Base-by-base conservation (phyloP, 768 basidiomycete species). In the Suillus subalutaceus region DNA sequence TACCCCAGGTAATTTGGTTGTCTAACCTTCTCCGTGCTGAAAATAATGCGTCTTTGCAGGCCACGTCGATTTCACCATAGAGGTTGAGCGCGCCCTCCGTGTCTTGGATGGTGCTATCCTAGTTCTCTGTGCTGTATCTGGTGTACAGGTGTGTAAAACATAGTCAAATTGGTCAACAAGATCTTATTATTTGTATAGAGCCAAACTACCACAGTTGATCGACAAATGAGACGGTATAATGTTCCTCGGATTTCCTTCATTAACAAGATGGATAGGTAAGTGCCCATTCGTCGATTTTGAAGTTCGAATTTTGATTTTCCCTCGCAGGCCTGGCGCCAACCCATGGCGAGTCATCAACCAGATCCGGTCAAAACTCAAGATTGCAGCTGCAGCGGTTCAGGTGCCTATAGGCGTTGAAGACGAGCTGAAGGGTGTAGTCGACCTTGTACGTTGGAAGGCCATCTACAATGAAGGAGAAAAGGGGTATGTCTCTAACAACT, bases 11-110 rank as follows among this genome's bases (percentile, higher is more conserved):
- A 48, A 59, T 82, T 70, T 16, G 6, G 12, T 44, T 23, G 2
- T 2, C 20, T 52, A 18, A 43, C 48, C 53, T 2, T 23, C 4
- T 30, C 3, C 43, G 41, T 55, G 64, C 26, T 35, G 32, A 64
- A 59, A 67, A 26, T 48, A 26, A 44, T 23, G 15, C 10, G 61
- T 52, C 52, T 66, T 30, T 69, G n/a, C 65, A 95, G 96, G 96
- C 71, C 97, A 99, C 83, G 97, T 99, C 69, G 97, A 99, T 78
- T 99, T 99, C 74, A 99, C 97, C 2, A 99, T 99, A 70, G 97
- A 99, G 78, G 97, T 99, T 9, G 97, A 99, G 78, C 89, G 97
- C 18, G 97, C 97, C 32, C 82, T 99, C 60, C 89, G 97, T 61
- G 97, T 99, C 9, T 82, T 99, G 68, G 97, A 99, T 76, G 97